These are phyloP conservation scores for Neurospora sp. DNA, from an alignment of 495 filamentous ascomycete species.

Conservation along the genomic window DNA sequence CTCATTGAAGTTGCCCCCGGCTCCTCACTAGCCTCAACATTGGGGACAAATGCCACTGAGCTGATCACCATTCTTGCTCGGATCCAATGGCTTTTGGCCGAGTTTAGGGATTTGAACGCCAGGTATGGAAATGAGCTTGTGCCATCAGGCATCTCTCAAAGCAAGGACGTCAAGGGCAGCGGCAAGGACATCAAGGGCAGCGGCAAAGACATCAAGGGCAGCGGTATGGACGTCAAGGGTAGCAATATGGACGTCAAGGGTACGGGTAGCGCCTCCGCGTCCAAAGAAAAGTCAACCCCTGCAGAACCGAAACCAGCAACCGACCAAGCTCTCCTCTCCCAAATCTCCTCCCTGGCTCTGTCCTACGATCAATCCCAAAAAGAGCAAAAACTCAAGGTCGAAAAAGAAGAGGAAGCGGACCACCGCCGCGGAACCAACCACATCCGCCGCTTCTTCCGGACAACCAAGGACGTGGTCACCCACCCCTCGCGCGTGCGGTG, in stretches of 20 bases:
- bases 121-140: constrained; percentile 23
- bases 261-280: neutral
- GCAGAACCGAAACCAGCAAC: too few relatives aligned
- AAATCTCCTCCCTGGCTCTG: constrained; percentile 18
- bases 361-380: constrained; percentile 14
- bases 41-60: constrained; percentile 15
- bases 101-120: constrained; percentile 23
- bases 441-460: constrained; percentile 16
- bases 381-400: too few relatives aligned
- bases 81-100: constrained; percentile 22
- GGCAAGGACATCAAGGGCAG: too few relatives aligned
- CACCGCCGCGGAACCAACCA: constrained; percentile 14
- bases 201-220: too few relatives aligned
- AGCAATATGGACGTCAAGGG: too few relatives aligned
- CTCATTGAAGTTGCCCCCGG: constrained; percentile 9
- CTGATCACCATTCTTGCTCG: constrained; percentile 19
- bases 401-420: constrained; percentile 11
- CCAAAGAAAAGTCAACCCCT: neutral
- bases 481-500: constrained; percentile 22
- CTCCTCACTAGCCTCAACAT: constrained; percentile 4
- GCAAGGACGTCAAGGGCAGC: too few relatives aligned
- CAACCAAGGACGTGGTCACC: constrained; percentile 22
- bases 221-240: too few relatives aligned
- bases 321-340: neutral
- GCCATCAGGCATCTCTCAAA: neutral